phyloP scores from a whole-genome alignment of 23 red algal genomes.

The Gracilariopsis chorda region DNA sequence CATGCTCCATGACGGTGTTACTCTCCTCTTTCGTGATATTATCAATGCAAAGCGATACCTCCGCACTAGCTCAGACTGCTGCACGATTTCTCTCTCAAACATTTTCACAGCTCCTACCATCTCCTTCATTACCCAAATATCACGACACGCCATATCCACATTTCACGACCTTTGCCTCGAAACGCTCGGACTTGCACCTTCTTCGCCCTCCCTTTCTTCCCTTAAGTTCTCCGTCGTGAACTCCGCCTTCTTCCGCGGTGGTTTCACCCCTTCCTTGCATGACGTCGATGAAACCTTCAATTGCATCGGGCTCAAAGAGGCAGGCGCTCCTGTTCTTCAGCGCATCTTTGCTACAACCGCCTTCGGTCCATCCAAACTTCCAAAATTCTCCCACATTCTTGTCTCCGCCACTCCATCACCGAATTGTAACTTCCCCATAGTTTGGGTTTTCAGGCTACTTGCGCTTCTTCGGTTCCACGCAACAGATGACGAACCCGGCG shows the following conservation, averaged over 20 bases:
- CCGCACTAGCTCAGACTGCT: background rate
- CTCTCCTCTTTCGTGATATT: background rate
- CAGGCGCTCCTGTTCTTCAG: background rate
- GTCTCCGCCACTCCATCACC: background rate
- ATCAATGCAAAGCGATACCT: background rate
- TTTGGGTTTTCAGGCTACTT: background rate
- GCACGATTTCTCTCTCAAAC: background rate
- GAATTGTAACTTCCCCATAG: background rate
- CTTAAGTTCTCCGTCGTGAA: background rate
- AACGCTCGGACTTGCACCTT: too few species aligned
- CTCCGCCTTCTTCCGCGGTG: background rate
- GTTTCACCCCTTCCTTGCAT: too few species aligned
- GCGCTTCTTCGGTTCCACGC: background rate
- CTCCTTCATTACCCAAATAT: background rate
- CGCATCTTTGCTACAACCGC: background rate
- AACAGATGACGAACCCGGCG: too few species aligned
- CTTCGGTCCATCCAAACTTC: background rate
- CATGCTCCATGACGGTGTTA: background rate
- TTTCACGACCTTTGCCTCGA: background rate
- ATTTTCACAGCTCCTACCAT: background rate
- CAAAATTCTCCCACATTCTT: background rate
- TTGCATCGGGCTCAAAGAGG: background rate
- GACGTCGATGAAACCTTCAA: too few species aligned
- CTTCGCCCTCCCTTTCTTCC: background rate
- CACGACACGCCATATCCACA: background rate